phyloP scores from a whole-genome alignment of 1,284 basidiomycete species.

The Agaricales sp. region DNA sequence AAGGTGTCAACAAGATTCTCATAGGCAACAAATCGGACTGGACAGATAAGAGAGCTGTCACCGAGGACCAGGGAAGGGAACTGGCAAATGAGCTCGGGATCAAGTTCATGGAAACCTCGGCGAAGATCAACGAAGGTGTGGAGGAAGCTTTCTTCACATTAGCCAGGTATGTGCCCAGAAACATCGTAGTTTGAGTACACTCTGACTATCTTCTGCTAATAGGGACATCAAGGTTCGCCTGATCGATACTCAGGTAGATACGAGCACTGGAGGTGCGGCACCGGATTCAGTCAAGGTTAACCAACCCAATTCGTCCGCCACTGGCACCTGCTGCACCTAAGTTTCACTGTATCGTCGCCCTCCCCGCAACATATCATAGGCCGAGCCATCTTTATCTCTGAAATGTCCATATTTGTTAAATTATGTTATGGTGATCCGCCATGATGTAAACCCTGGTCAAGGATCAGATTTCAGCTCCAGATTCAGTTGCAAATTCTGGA shows the following conservation, averaged over 20 bases:
- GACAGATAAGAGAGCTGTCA: constrained; percentile 92
- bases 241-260: constrained; percentile 87
- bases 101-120: constrained; percentile 96
- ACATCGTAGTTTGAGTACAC: background rate
- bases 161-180: constrained; percentile 61
- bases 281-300: constrained; percentile 56
- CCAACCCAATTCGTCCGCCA: constrained; percentile 34
- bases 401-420: background rate
- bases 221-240: constrained; percentile 96
- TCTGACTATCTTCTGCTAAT: constrained; percentile 5
- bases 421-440: background rate
- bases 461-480: background rate
- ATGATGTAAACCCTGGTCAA: background rate
- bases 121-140: constrained; percentile 96
- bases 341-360: constrained; percentile 10
- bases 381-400: constrained; percentile 2
- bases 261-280: constrained; percentile 29
- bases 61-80: constrained; percentile 74
- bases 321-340: constrained; percentile 50
- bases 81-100: constrained; percentile 86
- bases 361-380: constrained; percentile 4
- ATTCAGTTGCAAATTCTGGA: background rate
- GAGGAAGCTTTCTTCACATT: constrained; percentile 99
- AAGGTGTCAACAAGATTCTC: constrained; percentile 98
- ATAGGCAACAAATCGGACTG: constrained; percentile 99